Evolutionary conservation across 352 stramenopile genomes (phyloP), one percentile per base, ranked within the genome.

Genomic region (Phytophthora hybrid): DNA sequence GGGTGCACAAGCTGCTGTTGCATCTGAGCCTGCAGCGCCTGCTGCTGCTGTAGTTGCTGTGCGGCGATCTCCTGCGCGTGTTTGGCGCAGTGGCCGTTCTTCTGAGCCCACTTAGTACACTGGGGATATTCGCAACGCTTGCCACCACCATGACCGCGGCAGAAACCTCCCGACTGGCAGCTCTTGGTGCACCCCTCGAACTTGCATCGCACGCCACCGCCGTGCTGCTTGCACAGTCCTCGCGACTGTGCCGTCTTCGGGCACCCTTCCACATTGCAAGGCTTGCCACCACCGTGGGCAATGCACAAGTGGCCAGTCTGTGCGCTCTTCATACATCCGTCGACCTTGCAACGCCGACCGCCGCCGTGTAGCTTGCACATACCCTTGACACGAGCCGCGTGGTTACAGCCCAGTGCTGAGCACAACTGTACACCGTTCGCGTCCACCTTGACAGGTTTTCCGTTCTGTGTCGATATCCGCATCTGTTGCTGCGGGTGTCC

Each of bases 311-410:
- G 87, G 21, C 89, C 89, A 16, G 87, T 96, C 68, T 96, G 89
- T 26, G 88, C 87, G 66, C 85, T 94, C 74, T 95, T 95, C 89
- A 94, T 96, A 71, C 89, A 96, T 26, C 89, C 89, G 49, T 96
- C 89, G 32, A 95, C 88, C 69, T 95, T 96, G 83, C 89, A 96
- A 14, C 89, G 82, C 19, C 88, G 80, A 0, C 89, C 89, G 18
- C 89, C 89, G 18, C 89, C 89, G 58, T 96, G 89, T 9, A 93
- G 64, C 70, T 96, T 96, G 79, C 89, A 96, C 89, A 96, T 95
- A 29, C 89, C 89, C 70, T 94, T 94, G 37, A 93, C 82, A 0
- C 88, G 84, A 5, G 89, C 87, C 1, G 85, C 78, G 71, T 96
- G 87, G 74, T 89, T 93, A 77, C 89, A 96, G 16, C 89, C 89